Percentiles rank a stretch among this genome's conserved stretches.
Conservation (phyloP, 2,329 filamentous ascomycete species). For the Epichloe coenophiala region DNA sequence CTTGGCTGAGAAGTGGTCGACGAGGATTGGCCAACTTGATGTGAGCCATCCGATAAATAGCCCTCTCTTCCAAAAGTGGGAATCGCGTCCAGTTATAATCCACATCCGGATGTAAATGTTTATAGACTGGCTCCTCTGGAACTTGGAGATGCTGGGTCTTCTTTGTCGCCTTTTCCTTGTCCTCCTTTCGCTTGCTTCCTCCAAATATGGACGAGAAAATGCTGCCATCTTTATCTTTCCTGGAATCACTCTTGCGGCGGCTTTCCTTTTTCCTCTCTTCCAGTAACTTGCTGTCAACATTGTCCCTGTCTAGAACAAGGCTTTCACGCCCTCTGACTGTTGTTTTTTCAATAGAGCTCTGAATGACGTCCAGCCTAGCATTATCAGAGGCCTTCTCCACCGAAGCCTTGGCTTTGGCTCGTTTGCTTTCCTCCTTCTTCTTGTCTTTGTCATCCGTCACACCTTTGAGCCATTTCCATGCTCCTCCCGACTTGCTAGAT, state of each 20-base stretch:
- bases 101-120: conserved; percentile 67
- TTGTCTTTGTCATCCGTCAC: conserved; percentile 58
- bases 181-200: conserved; percentile 73
- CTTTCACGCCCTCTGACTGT: conserved; percentile 63
- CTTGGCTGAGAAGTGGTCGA: conserved; percentile 82
- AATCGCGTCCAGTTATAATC: conserved; percentile 97
- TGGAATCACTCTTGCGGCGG: conserved; percentile 60
- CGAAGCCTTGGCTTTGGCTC: conserved; percentile 47
- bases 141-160: conserved; percentile 61
- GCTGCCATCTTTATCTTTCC: conserved; percentile 86
- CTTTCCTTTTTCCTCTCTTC: conserved; percentile 81
- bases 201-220: conserved; percentile 93
- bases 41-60: conserved; percentile 97
- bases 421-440: conserved; percentile 49
- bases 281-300: conserved; percentile 54
- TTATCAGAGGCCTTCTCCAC: conserved; percentile 57
- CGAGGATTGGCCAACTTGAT: conserved; percentile 98
- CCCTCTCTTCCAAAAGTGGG: conserved; percentile 85
- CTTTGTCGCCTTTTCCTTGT: conserved; percentile 60
- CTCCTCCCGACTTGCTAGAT: conserved; percentile 55
- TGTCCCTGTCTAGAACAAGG: conserved; percentile 68
- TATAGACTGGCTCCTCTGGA: conserved; percentile 65
- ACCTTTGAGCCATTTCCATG: conserved; percentile 64
- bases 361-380: conserved; percentile 71
- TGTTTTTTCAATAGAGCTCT: conserved; percentile 67